Conservation (phyloP, 73 alveolate genomes). For the Tetrahymena malaccensis region DNA sequence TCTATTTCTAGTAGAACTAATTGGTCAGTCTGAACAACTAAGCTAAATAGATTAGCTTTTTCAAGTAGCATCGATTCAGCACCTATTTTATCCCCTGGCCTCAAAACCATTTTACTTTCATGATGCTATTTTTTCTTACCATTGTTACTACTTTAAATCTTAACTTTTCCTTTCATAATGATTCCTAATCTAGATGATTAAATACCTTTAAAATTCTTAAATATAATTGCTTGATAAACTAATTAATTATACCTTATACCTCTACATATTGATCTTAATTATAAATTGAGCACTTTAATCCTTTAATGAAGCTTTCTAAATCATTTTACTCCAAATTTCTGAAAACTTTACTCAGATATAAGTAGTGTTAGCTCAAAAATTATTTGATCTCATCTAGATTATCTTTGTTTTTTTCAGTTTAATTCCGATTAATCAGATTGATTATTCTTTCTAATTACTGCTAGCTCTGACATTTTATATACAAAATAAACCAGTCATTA, state of each 20-base stretch:
- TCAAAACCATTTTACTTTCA: not conserved
- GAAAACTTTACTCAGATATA: not conserved
- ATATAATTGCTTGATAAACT: not conserved
- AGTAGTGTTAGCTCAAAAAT: not conserved
- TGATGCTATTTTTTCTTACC: not conserved
- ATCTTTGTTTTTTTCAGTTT: not conserved
- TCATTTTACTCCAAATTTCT: not conserved
- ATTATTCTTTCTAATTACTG: not conserved
- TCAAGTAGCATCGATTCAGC: not conserved
- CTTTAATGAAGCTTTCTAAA: not conserved
- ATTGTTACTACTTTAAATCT: not conserved
- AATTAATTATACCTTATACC: not conserved
- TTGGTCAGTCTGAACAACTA: not conserved
- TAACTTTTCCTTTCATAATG: not conserved
- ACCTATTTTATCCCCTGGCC: not conserved
- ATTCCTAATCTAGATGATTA: not conserved
- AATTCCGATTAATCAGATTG: not conserved
- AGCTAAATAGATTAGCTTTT: not conserved
- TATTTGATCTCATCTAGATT: not conserved
- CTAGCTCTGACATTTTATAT: not conserved
- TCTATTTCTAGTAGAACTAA: not conserved
- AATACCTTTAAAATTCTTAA: not conserved
- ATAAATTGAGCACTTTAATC: not conserved
- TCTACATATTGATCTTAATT: not conserved
- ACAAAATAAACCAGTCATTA: not conserved